Evolutionary conservation across 768 basidiomycete genomes (phyloP).

Genomic region (Panellus pusillus): DNA sequence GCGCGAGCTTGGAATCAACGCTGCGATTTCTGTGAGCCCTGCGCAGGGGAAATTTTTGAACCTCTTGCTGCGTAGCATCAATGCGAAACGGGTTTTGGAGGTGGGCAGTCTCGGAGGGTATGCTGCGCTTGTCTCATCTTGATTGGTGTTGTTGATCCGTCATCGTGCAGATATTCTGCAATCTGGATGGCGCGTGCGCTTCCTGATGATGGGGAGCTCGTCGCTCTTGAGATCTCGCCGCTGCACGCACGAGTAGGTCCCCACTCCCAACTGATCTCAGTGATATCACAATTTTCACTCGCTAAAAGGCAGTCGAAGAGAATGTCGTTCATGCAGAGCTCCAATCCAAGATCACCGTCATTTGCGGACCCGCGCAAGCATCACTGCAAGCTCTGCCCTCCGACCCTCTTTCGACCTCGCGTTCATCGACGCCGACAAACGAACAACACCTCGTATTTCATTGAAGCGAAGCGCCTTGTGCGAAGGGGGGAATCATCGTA

Average conservation of each 20-base stretch:
- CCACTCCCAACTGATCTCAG: background rate
- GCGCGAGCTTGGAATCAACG: constrained; percentile 32
- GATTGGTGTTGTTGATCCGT: background rate
- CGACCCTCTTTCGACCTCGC: constrained; percentile 44
- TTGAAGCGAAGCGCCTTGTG: constrained; percentile 43
- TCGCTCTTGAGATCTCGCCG: background rate
- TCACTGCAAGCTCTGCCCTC: constrained; percentile 35
- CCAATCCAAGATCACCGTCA: constrained; percentile 22
- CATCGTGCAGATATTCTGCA: background rate
- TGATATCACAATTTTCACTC: background rate
- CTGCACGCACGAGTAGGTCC: background rate
- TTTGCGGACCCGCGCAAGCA: constrained; percentile 36
- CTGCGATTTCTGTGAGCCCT: constrained; percentile 35
- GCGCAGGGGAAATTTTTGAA: constrained; percentile 48
- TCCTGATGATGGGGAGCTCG: background rate
- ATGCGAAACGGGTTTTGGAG: constrained; percentile 49
- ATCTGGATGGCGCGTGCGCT: background rate
- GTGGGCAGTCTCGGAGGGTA: constrained; percentile 58
- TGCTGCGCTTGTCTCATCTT: background rate
- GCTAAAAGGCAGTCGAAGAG: background rate
- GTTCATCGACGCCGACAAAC: constrained; percentile 60
- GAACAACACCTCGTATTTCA: constrained; percentile 40
- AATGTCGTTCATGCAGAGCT: background rate
- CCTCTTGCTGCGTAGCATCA: constrained; percentile 40
- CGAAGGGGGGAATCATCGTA: constrained; percentile 45